Base-by-base conservation (phyloP, 352 stramenopile species). In the Phytophthora sojae region DNA sequence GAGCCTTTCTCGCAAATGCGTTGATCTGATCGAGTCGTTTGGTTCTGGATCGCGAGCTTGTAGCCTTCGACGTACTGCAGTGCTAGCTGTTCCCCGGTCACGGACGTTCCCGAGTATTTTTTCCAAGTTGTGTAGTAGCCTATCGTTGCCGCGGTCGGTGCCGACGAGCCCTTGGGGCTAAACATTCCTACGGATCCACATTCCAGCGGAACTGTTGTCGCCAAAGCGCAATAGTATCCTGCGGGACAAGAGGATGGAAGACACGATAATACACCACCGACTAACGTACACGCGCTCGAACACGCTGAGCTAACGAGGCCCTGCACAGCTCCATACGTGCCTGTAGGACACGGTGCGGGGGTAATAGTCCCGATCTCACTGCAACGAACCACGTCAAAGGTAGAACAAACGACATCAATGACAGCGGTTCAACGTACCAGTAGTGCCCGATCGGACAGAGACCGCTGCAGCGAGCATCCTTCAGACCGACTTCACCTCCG, bases 61-160 rank as follows among this genome's bases (percentile, higher is more conserved):
- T 69, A 61, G 5, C 78, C 80, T 3, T 88, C 80, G 37, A 91
- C 26, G 49, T 91, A 91, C 30, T 68, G 61, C 29, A 85, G 61
- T n/a, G 70, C 64, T 29, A 84, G 51, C 6, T 50, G 59, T 14
- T 69, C 61, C 49, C 35, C 52, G 17, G 54, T 64, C 3, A 29
- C 39, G 35, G 47, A 55, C 39, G 39, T 57, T 5, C 61, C 73
- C 4, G 51, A 49, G 7, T 67, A 71, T 11, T 45, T 25, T 44
- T 71, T 75, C 67, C 81, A 85, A 4, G 77, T 90, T 6, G 87
- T 91, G 64, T 94, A 93, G 58, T 80, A 91, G 4, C 87, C 83
- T 32, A 50, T 6, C 0, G 76, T 54, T 21, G 76, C 82, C 4
- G 53, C 42, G 3, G 75, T 92, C 21, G 85, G 83, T 3, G 51